These are phyloP conservation scores for Westerdykella sp. DNA, from an alignment of 2,329 filamentous ascomycete genomes.

Conservation along the genomic window DNA sequence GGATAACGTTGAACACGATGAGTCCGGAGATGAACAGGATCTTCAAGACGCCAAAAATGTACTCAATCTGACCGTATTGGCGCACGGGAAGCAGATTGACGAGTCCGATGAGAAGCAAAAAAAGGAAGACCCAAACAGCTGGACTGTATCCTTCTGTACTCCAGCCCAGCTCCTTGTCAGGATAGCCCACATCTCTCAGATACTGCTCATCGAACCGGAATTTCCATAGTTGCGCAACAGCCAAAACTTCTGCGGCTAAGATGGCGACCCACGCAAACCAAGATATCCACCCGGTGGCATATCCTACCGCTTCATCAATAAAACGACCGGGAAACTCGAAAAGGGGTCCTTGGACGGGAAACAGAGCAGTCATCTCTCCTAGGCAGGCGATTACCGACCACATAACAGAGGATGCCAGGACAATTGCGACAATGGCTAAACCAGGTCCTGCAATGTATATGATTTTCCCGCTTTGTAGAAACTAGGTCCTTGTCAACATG, in stretches of 20 bases:
- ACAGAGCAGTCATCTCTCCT: slow-evolving; percentile 81
- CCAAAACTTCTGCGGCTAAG: slow-evolving; percentile 47
- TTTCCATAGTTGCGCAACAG: slow-evolving; percentile 38
- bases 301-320: slow-evolving; percentile 55
- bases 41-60: slow-evolving; percentile 77
- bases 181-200: slow-evolving; percentile 28
- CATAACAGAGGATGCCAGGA: slow-evolving; percentile 33
- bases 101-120: slow-evolving; percentile 63
- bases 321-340: slow-evolving; percentile 85
- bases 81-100: slow-evolving; percentile 87
- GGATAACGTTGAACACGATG: slow-evolving; percentile 41
- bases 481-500: slow-evolving; percentile 4
- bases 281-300: slow-evolving; percentile 43
- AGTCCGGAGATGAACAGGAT: slow-evolving; percentile 49
- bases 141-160: slow-evolving; percentile 53
- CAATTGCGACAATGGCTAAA: slow-evolving; percentile 32
- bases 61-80: slow-evolving; percentile 81
- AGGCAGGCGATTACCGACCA: slow-evolving; percentile 45
- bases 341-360: slow-evolving; percentile 83
- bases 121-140: slow-evolving; percentile 66
- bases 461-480: slow-evolving; percentile 34
- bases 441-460: slow-evolving; percentile 36
- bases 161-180: slow-evolving; percentile 56
- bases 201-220: slow-evolving; percentile 35
- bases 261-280: slow-evolving; percentile 82